A percentile compares a stretch with the other conserved stretches of the same genome.
phyloP scores from a whole-genome alignment of 768 basidiomycete genomes.

The Fomitopsis pulvina region DNA sequence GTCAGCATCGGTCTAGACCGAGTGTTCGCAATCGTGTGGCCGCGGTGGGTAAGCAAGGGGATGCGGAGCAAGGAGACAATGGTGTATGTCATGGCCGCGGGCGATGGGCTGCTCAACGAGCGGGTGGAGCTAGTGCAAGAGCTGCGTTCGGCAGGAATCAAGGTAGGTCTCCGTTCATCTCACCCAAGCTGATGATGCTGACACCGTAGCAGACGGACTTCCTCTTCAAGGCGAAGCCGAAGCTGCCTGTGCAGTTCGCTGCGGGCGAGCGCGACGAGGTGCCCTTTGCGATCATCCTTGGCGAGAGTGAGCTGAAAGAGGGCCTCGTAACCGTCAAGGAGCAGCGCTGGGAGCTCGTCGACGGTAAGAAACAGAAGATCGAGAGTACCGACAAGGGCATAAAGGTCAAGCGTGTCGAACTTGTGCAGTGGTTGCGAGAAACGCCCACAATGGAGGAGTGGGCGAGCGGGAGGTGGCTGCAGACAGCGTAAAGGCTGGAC shows the following conservation, averaged over 20 bases:
- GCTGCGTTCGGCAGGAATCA: conserved; percentile 81
- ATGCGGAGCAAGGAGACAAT: conserved; percentile 87
- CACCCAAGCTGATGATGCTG: conserved; percentile 1
- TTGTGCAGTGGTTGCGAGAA: conserved; percentile 28
- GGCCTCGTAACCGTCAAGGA: conserved; percentile 90
- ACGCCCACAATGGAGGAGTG: conserved; percentile 24
- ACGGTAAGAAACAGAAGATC: conserved; percentile 62
- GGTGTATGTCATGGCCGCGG: conserved; percentile 89
- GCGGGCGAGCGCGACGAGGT: conserved; percentile 88
- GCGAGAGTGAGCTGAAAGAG: conserved; percentile 73
- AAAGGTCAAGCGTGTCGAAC: conserved; percentile 31
- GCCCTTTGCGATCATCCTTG: conserved; percentile 91
- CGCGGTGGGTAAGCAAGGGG: conserved; percentile 74
- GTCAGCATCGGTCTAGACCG: conserved; percentile 91
- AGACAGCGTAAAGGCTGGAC: not conserved
- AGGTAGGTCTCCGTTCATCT: conserved; percentile 40
- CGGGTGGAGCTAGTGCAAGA: conserved; percentile 74
- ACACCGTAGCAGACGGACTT: conserved; percentile 70
- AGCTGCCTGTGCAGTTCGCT: conserved; percentile 80
- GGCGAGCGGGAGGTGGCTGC: conserved; percentile 25
- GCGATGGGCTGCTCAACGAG: conserved; percentile 83
- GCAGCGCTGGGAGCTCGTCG: conserved; percentile 74
- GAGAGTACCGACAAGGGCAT: conserved; percentile 41
- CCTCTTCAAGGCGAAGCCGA: conserved; percentile 88
- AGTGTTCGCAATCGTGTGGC: conserved; percentile 87